phyloP scores from a whole-genome alignment of 2,329 filamentous ascomycete species.

The Fusarium pininemorale region DNA sequence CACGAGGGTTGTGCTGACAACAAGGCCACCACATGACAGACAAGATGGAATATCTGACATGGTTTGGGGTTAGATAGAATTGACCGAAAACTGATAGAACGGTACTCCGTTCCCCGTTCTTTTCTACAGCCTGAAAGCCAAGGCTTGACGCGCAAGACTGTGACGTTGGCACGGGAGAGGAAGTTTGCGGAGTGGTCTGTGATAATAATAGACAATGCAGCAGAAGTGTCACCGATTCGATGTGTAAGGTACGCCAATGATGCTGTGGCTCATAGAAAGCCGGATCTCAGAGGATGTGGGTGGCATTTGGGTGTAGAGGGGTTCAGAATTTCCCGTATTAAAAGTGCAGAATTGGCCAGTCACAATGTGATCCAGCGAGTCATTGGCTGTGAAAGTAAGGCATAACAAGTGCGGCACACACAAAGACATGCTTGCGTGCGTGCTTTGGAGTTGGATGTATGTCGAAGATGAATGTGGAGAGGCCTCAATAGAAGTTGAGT shows the following conservation, averaged over 20 bases:
- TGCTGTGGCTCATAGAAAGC: slow-evolving; percentile 25
- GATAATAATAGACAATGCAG: slow-evolving; percentile 18
- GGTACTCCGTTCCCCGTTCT: slow-evolving; percentile 12
- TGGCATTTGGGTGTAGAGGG: slow-evolving; percentile 7
- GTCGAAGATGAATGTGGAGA: slow-evolving; percentile 9
- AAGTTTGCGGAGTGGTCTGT: slow-evolving; percentile 4
- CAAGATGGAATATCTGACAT: slow-evolving; percentile 26
- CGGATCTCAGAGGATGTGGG: neutral
- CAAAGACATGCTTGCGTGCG: neutral
- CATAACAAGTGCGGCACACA: slow-evolving; percentile 11
- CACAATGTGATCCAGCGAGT: neutral
- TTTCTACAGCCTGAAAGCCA: slow-evolving; percentile 18
- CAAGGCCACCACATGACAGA: slow-evolving; percentile 2
- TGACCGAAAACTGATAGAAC: slow-evolving; percentile 4
- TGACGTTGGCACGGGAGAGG: slow-evolving; percentile 1
- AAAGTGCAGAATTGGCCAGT: slow-evolving; percentile 2
- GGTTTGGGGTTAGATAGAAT: slow-evolving; percentile 1
- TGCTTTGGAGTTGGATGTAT: neutral
- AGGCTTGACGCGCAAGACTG: slow-evolving; percentile 23
- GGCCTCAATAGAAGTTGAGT: neutral
- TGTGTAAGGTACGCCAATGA: slow-evolving; percentile 21
- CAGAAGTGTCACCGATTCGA: neutral
- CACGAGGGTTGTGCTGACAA: slow-evolving; percentile 23
- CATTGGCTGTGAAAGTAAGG: neutral
- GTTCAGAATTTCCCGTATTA: slow-evolving; percentile 10